These are phyloP conservation scores for Diplodia scrobiculata DNA, from an alignment of 2,329 filamentous ascomycete genomes.

Conservation along the genomic window DNA sequence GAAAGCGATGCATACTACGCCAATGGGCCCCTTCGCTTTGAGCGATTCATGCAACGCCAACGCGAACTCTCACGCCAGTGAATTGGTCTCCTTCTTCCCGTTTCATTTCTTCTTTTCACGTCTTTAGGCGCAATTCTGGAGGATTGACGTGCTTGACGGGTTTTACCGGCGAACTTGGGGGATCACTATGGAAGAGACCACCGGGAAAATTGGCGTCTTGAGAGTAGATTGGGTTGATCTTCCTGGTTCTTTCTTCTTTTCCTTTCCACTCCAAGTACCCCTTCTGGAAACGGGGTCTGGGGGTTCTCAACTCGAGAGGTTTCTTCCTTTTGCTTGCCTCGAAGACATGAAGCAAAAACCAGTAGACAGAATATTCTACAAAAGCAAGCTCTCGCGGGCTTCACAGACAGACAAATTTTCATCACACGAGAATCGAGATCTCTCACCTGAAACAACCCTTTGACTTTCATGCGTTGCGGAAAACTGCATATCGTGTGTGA, in stretches of 20 bases:
- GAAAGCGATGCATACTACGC: neutral
- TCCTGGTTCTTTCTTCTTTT: neutral
- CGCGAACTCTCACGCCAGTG: neutral
- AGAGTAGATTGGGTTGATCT: neutral
- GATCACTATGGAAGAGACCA: neutral
- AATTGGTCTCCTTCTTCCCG: neutral
- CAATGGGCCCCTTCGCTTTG: neutral
- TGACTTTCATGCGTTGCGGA: no score
- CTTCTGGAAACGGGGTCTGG: neutral
- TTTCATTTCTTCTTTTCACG: neutral
- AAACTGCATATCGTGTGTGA: no score
- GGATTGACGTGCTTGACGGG: neutral
- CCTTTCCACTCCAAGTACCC: neutral
- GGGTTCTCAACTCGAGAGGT: neutral
- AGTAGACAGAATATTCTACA: neutral
- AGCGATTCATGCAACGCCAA: neutral
- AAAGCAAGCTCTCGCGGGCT: conserved; percentile 4
- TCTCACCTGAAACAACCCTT: neutral
- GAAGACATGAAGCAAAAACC: neutral
- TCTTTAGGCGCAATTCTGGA: neutral
- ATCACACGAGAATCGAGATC: neutral
- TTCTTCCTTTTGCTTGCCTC: neutral
- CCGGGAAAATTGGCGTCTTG: neutral
- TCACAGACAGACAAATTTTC: neutral
- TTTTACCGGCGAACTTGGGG: neutral